Evolutionary conservation across 2,329 filamentous ascomycete genomes (phyloP).

Genomic region (Pseudopithomyces maydicus): DNA sequence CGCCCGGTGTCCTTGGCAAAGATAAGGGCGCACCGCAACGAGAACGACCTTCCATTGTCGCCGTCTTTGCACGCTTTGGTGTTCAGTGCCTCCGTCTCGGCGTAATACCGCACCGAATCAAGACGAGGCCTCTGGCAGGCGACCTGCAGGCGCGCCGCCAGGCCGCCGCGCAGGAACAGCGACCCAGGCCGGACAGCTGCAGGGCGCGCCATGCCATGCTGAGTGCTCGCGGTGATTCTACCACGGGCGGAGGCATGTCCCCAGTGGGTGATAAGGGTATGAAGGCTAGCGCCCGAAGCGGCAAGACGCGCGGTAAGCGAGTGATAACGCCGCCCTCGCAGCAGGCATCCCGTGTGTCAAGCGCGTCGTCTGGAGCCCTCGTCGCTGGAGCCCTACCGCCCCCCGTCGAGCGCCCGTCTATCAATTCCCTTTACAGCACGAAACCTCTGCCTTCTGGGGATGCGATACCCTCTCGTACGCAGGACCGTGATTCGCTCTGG

Average conservation of each 20-base stretch:
- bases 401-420: background rate
- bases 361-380: background rate
- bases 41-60: background rate
- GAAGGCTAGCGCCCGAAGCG: background rate
- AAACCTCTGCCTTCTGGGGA: background rate
- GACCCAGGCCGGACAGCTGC: background rate
- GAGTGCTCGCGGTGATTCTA: background rate
- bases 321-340: background rate
- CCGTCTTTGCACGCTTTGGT: background rate
- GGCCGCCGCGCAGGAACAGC: background rate
- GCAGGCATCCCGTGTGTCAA: background rate
- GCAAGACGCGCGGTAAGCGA: background rate
- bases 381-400: background rate
- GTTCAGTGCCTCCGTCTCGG: background rate
- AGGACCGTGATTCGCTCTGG: background rate
- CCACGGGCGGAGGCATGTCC: background rate
- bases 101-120: background rate
- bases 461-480: background rate
- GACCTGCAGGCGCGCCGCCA: background rate
- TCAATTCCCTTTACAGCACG: slow-evolving; percentile 7
- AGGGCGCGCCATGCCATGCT: background rate
- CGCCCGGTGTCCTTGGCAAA: slow-evolving; percentile 4
- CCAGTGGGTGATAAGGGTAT: background rate
- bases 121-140: background rate
- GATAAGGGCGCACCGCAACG: slow-evolving; percentile 2